Evolutionary conservation across 768 basidiomycete genomes (phyloP), one percentile per base, ranked within the genome.

Genomic region (Fistulinella prunicolor): DNA sequence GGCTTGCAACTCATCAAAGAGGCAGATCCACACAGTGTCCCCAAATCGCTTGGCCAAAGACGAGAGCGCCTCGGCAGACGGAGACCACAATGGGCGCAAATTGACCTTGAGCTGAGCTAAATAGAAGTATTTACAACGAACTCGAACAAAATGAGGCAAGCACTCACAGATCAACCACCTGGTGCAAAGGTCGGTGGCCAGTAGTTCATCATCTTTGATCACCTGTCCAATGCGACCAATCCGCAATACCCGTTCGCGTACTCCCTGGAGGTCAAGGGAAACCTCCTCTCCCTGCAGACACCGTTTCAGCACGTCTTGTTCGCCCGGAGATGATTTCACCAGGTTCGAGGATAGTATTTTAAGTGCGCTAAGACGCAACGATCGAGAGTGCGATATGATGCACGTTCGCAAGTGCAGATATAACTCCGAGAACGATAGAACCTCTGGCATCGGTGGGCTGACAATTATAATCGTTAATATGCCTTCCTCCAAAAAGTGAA

Each of bases 61-160:
- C 0, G 79, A 74, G 6, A 96, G 66, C 1, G 88, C 85, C 10
- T 78, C 77, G 12, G 83, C 77, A 4, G 93, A 82, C 16, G 94
- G 86, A 4, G 82, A 79, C 88, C 94, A 99, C 14, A 96, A 62
- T 0, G 96, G 96, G 23, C 90, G 80, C 38, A 98, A 70, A 63
- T 94, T 95, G 51, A 97, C 87, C 70, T 98, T 97, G 44, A 97
- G 74, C 63, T 96, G 94, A 6, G 88, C 90, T 86, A 58, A 21
- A 46, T 17, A 12, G 21, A 2, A 41, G 29, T 1, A n/a, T 40
- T 39, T n/a, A 39, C 6, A 19, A 28, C 40, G 17, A 21, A 30
- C 30, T 30, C 37, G 12, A 29, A 16, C 22, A 20, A 29, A 30
- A 14, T 4, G 10, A 44, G 17, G 49, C 9, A 28, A 4, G 42